Base-by-base conservation (phyloP, 2,329 filamentous ascomycete genomes). In the Boeremia exigua region DNA sequence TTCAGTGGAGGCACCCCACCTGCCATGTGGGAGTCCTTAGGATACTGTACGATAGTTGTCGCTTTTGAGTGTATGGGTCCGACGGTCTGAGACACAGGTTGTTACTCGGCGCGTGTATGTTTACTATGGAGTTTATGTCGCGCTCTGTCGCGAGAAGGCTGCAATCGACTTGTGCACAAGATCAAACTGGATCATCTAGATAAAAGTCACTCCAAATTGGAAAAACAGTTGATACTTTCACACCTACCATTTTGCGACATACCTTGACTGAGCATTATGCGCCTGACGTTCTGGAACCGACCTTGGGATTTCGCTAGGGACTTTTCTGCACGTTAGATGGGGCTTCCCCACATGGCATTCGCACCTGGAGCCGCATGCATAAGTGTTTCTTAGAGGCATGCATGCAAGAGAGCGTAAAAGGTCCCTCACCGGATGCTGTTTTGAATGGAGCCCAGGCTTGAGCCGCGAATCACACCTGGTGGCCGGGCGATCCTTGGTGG, bases 11-110 rank as follows among this genome's bases (percentile, higher is more conserved):
- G 53, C 47, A 15, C 47, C 53, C 53, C 53, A 56, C 53, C 53
- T 51, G 53, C 53, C 53, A 56, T 44, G 53, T 56, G 53, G 53
- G 53, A 56, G 53, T 56, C 53, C 53, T 56, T 56, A 58, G 56
- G 61, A 63, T 60, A 63, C 56, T 65, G 62, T 65, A 63, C 52
- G 58, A 65, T 62, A 61, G 57, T 61, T 73, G 69, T 69, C 59
- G 59, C 62, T 62, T 65, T 65, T 58, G 39, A 59, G 66, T 65
- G 62, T 63, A 58, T 49, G 56, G 61, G 60, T 63, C 58, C 54
- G 59, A 56, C 59, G 46, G 53, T 60, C 60, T 59, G 61, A 65
- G 63, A 62, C 66, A 65, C 64, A 66, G 67, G 67, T 57, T 69
- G 66, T 67, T 63, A 58, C 65, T 70, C 56, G 63, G 63, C 66